phyloP scores from a whole-genome alignment of 257 asterid genomes.

The Ophiorrhiza pumila region DNA sequence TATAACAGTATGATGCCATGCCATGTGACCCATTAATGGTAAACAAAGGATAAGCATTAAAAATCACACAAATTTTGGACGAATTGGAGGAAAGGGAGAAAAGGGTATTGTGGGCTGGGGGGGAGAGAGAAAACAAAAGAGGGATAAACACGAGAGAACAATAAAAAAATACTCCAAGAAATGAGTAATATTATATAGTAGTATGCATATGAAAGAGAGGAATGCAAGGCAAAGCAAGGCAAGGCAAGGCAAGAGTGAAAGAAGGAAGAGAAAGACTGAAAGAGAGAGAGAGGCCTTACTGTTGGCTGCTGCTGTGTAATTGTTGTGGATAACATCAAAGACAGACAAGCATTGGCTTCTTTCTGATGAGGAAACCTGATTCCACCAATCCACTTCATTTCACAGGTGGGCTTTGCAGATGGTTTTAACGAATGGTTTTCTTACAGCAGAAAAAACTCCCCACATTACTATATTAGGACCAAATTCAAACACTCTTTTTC shows the following conservation, averaged over 20 bases:
- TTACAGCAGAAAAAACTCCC: conserved; percentile 5
- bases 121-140: neutral
- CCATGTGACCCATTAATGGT: neutral
- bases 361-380: conserved; percentile 31
- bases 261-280: neutral
- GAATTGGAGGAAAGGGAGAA: too few species aligned
- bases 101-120: too few species aligned
- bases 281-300: conserved; percentile 14
- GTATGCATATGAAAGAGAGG: conserved; percentile 15
- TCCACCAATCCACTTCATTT: conserved; percentile 32
- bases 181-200: neutral
- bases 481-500: neutral
- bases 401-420: conserved; percentile 11
- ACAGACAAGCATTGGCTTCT: conserved; percentile 26
- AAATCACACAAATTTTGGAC: neutral
- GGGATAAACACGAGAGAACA: conserved; percentile 5
- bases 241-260: too few species aligned
- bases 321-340: conserved; percentile 31
- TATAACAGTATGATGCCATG: neutral
- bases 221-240: too few species aligned
- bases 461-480: conserved; percentile 9
- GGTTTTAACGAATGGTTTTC: conserved; percentile 21
- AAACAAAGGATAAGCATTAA: neutral
- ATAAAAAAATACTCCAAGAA: neutral
- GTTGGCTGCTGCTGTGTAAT: conserved; percentile 8